A percentile compares a stretch with the other conserved stretches of the same genome.
phyloP scores from a whole-genome alignment of 495 filamentous ascomycete species.

The Cladorrhinum samala region DNA sequence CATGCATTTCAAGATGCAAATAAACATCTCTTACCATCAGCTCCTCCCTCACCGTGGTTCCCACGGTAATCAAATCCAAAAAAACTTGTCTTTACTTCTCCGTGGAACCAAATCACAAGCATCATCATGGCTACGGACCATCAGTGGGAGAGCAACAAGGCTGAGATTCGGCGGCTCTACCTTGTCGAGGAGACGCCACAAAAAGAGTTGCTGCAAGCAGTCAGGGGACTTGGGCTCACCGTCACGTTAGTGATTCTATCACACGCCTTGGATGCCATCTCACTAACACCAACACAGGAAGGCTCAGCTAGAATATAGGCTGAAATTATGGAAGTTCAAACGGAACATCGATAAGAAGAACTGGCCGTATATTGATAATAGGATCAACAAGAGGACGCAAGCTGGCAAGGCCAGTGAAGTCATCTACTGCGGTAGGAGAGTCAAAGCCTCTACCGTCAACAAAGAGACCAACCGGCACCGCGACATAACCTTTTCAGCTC shows the following conservation, averaged over 20 bases:
- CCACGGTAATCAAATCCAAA: too few species aligned
- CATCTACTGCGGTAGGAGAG: neutral
- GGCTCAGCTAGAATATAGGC: constrained; percentile 5
- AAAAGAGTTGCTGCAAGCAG: neutral
- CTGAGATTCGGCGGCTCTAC: neutral
- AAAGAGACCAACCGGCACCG: constrained; percentile 3
- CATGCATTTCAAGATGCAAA: too few species aligned
- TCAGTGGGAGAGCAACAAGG: constrained; percentile 2
- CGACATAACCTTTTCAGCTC: neutral
- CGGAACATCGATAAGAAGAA: constrained; percentile 1
- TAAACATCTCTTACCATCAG: too few species aligned
- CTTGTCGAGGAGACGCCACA: neutral
- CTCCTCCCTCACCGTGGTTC: too few species aligned
- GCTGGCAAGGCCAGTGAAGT: constrained; percentile 3
- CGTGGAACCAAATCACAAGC: neutral
- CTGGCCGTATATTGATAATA: neutral
- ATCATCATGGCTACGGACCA: neutral
- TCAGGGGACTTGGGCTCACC: neutral
- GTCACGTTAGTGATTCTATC: constrained; percentile 1
- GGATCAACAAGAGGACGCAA: neutral
- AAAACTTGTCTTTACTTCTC: neutral
- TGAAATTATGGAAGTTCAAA: constrained; percentile 2
- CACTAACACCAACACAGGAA: neutral
- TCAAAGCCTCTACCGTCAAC: neutral
- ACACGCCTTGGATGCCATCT: too few species aligned